Evolutionary conservation across 305 asterid genomes (phyloP).

Genomic region (Plantago lanceolata): DNA sequence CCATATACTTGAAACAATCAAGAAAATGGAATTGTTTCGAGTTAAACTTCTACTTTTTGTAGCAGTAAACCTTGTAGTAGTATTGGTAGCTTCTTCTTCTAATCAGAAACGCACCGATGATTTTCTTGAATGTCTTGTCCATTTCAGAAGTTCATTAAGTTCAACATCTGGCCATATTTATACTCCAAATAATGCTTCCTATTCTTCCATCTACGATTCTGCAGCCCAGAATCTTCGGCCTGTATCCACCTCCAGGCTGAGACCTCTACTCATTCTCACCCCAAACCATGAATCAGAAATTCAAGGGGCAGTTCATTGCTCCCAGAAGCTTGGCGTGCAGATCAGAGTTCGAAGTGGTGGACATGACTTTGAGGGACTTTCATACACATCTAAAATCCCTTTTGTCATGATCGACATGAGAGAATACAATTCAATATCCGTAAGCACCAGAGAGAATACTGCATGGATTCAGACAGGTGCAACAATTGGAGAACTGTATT

Average conservation of each 20-base stretch:
- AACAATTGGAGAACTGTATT: conserved; percentile 40
- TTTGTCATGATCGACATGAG: conserved; percentile 41
- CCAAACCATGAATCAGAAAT: conserved; percentile 36
- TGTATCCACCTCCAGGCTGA: conserved; percentile 16
- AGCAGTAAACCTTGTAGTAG: conserved; percentile 6
- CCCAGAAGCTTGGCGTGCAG: conserved; percentile 34
- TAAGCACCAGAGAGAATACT: conserved; percentile 23
- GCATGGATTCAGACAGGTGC: conserved; percentile 47
- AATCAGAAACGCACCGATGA: conserved; percentile 6
- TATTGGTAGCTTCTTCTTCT: conserved; percentile 20
- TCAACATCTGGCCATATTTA: conserved; percentile 21
- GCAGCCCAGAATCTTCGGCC: conserved; percentile 26
- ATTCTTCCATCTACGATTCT: conserved; percentile 23
- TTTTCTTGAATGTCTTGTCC: conserved; percentile 28
- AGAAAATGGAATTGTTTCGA: conserved; percentile 14
- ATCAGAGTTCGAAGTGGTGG: conserved; percentile 47
- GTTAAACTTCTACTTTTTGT: conserved; percentile 4
- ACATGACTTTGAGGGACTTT: conserved; percentile 46
- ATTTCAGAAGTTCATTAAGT: conserved; percentile 20
- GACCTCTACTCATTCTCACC: conserved; percentile 36
- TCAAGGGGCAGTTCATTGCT: conserved; percentile 35
- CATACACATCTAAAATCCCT: conserved; percentile 32
- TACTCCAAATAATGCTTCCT: conserved; percentile 33
- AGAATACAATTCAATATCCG: conserved; percentile 27
- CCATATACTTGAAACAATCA: neutral